Base-by-base conservation (phyloP, 2,329 filamentous ascomycete species). In the Madurella fahalii region DNA sequence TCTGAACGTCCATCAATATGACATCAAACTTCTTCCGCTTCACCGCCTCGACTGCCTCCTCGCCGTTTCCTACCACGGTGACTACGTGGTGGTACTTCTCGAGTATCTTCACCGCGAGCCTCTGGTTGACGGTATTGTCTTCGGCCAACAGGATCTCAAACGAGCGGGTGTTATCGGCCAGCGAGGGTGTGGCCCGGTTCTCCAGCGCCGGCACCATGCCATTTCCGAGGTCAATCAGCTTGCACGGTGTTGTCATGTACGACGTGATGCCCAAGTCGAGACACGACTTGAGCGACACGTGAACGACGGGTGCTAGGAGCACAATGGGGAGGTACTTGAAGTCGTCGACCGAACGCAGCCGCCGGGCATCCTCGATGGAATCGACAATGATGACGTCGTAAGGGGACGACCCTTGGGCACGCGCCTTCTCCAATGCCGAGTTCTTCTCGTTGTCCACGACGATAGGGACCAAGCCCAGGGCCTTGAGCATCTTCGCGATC, bases 321-420 rank as follows among this genome's bases (percentile, higher is more conserved):
- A 99, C 93, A 61, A 99, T 92, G 2, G 94, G 94, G 44, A 96
- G 90, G 68, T 96, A 97, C 75, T 96, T 96, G 80, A 96, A 96
- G 69, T 95, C 90, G 67, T 96, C 93, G 49, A 94, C 87, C 11
- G 89, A 86, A 61, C 94, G 84, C 53, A 97, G 75, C 62, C 86
- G 83, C 59, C 90, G 81, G n/a, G 93, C 94, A 4, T 90, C 95
- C 59, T 91, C 87, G 66, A 95, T 90, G 16, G 90, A 94, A 71
- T 97, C 94, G 46, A 97, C 92, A 57, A 97, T 87, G 58, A 99
- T 94, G 61, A 95, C 94, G 72, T 97, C 93, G 72, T 95, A 97
- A 64, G 88, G 81, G 53, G 83, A 77, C 63, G 79, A 73, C 51
- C 77, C 76, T 47, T 74, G 73, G 63, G 76, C 78, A 62, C 74